A percentile compares a stretch with the other conserved stretches of the same genome.
Evolutionary conservation across 345 rosid genomes (phyloP).

Genomic region (Linum tenue): DNA sequence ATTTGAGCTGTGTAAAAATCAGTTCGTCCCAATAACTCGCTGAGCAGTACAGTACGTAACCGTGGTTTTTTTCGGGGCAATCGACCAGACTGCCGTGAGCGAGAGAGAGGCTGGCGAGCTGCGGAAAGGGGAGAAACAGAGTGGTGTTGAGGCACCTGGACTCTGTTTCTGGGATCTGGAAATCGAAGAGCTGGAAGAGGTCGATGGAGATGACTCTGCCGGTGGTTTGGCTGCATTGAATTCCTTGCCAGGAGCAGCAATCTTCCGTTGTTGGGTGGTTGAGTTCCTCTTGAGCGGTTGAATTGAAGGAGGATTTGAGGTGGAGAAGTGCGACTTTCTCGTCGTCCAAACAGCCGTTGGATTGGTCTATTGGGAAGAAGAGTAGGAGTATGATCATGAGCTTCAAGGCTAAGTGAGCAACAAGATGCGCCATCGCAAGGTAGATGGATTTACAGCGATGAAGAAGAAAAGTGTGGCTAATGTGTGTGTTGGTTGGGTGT

Average conservation of each 20-base stretch:
- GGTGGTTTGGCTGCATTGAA: background rate
- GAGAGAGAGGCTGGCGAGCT: background rate
- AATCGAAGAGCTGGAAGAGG: background rate
- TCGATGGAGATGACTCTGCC: background rate
- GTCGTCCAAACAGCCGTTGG: background rate
- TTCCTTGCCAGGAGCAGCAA: conserved; percentile 7
- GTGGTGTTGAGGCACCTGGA: conserved; percentile 7
- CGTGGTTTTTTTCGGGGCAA: conserved; percentile 1
- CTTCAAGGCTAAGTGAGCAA: too few relatives aligned
- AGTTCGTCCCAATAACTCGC: background rate
- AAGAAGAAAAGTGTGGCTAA: too few relatives aligned
- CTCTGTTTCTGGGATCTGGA: background rate
- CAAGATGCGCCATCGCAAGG: too few relatives aligned
- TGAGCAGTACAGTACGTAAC: background rate
- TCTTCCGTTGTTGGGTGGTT: background rate
- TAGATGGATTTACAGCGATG: too few relatives aligned
- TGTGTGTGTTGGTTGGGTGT: too few relatives aligned
- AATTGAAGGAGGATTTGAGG: conserved; percentile 1
- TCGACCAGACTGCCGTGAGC: background rate
- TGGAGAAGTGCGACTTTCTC: conserved; percentile 5
- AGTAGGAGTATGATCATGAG: background rate
- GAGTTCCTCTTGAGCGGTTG: background rate
- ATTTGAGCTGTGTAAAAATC: background rate
- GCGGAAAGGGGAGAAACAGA: conserved; percentile 8
- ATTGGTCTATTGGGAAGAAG: background rate